Percentiles rank a stretch among this genome's conserved stretches.
phyloP scores from a whole-genome alignment of 768 basidiomycete species.

The Auriscalpium orientale region DNA sequence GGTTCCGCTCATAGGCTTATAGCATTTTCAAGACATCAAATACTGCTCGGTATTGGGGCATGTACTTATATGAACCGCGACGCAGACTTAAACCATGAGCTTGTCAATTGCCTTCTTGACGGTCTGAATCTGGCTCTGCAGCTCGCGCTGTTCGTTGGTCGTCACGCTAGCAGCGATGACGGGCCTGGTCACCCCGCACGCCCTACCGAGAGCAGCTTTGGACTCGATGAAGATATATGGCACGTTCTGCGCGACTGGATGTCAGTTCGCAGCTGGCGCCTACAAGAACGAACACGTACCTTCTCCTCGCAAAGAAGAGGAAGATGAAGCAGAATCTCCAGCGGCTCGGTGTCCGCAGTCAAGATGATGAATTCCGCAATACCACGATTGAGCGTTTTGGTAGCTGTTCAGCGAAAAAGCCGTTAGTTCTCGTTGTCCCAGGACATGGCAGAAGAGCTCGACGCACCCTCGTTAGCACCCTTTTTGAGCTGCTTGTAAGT shows the following conservation, averaged over 20 bases:
- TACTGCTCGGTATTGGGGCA: neutral
- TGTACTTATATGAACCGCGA: neutral
- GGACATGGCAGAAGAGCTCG: neutral
- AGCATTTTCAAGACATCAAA: no score
- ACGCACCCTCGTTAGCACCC: constrained; percentile 93
- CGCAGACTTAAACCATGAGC: constrained; percentile 33
- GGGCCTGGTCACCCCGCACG: constrained; percentile 90
- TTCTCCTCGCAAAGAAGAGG: constrained; percentile 98
- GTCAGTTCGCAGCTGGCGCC: neutral
- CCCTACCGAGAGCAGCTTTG: constrained; percentile 92
- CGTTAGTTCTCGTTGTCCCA: neutral
- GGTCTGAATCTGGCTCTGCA: constrained; percentile 80
- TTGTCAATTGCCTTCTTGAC: constrained; percentile 82
- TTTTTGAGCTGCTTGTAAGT: constrained; percentile 99
- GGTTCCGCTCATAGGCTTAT: no score
- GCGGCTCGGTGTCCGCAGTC: constrained; percentile 93
- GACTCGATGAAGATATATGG: constrained; percentile 93
- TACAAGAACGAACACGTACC: constrained; percentile 32
- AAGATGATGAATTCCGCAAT: constrained; percentile 96
- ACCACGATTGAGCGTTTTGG: constrained; percentile 97
- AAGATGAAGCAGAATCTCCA: constrained; percentile 95
- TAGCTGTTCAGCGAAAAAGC: constrained; percentile 45
- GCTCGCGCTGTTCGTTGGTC: constrained; percentile 90
- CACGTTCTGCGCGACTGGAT: constrained; percentile 62
- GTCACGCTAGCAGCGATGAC: constrained; percentile 95